phyloP scores from a whole-genome alignment of 148 eudicot genomes.

The Rhododendron simsii region DNA sequence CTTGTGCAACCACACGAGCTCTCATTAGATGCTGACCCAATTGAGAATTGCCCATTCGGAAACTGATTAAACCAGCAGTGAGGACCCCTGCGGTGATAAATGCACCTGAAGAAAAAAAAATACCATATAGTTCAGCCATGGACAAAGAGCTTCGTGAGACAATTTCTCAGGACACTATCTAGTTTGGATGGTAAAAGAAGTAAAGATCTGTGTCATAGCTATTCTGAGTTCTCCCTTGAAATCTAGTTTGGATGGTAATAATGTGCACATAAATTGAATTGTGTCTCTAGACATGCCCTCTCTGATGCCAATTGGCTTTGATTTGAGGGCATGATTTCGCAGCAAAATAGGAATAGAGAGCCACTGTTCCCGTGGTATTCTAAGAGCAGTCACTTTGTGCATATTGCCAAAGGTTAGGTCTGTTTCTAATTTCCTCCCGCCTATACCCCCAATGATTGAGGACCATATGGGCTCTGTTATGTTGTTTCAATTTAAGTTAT shows the following conservation, averaged over 20 bases:
- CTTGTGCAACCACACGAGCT: slow-evolving; percentile 89
- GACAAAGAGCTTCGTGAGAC: neutral
- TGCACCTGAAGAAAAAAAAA: slow-evolving; percentile 52
- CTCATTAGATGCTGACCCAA: slow-evolving; percentile 90
- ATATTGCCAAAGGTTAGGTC: no score
- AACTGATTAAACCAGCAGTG: slow-evolving; percentile 83
- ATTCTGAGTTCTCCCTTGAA: neutral
- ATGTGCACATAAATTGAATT: no score
- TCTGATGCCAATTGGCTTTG: no score
- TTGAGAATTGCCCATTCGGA: slow-evolving; percentile 72
- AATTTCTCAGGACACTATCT: neutral
- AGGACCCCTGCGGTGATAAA: slow-evolving; percentile 81
- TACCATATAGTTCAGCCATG: neutral
- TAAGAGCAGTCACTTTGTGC: no score
- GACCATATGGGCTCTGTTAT: neutral
- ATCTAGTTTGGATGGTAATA: neutral
- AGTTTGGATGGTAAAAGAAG: neutral
- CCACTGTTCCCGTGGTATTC: no score
- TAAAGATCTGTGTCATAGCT: neutral
- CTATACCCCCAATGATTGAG: no score
- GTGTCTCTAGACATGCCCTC: no score
- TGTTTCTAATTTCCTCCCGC: no score
- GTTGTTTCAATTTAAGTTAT: neutral
- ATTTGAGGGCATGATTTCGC: no score
- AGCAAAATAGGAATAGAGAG: no score